Percentiles rank a stretch among this genome's conserved stretches.
Evolutionary conservation across 2,329 filamentous ascomycete genomes (phyloP).

Genomic region (Pestalotiopsis fici): DNA sequence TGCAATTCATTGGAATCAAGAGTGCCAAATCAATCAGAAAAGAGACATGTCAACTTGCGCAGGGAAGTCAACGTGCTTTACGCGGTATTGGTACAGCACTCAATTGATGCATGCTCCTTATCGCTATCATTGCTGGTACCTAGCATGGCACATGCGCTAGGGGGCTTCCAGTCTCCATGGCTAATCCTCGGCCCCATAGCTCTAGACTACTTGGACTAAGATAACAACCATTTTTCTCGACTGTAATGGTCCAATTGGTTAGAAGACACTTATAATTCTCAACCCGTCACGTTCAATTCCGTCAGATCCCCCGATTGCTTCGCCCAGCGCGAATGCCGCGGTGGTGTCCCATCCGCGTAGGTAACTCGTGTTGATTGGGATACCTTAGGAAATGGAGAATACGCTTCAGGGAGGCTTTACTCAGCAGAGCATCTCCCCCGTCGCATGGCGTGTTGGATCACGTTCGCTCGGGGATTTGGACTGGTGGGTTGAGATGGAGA

Average conservation of each 20-base stretch:
- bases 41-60: not conserved
- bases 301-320: constrained; percentile 52
- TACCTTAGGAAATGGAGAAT: constrained; percentile 69
- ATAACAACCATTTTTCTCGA: constrained; percentile 28
- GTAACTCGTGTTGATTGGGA: constrained; percentile 66
- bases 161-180: too few species aligned
- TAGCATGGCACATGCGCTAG: too few species aligned
- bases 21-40: not conserved
- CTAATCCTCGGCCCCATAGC: not conserved
- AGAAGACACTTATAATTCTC: constrained; percentile 58
- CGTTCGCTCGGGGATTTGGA: constrained; percentile 63
- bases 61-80: too few species aligned
- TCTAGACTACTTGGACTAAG: not conserved
- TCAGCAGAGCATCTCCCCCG: constrained; percentile 73
- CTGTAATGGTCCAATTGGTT: constrained; percentile 64
- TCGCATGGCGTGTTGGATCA: constrained; percentile 71
- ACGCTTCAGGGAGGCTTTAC: constrained; percentile 72
- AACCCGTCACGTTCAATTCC: constrained; percentile 51
- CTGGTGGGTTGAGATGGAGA: constrained; percentile 56
- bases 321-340: constrained; percentile 71
- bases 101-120: too few species aligned
- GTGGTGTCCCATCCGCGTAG: constrained; percentile 66
- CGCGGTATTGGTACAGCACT: too few species aligned
- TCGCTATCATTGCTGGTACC: too few species aligned
- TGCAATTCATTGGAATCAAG: not conserved